Base-by-base conservation (phyloP, 805 yeast genomes). In the Hemisphaericaspora nanyangensis region DNA sequence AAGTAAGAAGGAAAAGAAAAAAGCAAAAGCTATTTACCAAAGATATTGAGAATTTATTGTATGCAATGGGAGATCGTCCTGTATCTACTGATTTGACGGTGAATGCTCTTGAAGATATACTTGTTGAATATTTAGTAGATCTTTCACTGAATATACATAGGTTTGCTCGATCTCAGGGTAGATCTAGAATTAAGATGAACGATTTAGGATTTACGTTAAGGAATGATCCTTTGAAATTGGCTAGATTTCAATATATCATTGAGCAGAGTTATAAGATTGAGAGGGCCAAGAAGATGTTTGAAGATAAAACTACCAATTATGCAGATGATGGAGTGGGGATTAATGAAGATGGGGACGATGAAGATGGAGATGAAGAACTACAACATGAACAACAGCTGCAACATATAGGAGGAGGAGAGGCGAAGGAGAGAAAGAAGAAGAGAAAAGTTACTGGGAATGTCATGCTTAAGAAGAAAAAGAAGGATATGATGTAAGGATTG, bases 11-110 rank as follows among this genome's bases (percentile, higher is more conserved):
- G 31, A 47, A 59, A 24, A 51, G 64, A 38, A 51, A 60, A 40
- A 58, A 60, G 34, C 70, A 63, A 38, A 56, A 66, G 29, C 56
- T 65, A 19, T 68, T 68, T 50, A 53, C 61, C 22, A 65, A 61
- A 28, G 74, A 68, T 44, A 65, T 68, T 19, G 74, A 68, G 37
- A 63, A 60, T 38, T 52, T 68, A 16, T 52, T 68, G 10, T 68
- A 58, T 38, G 60, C 72, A 5, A 46, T 68, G 35, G 74, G 74
- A 1, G 74, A 68, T 40, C 61, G 65, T 2, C 69, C 72, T 0
- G 61, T 61, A 7, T 60, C 67, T 11, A 54, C 56, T 5, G 73
- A 68, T 29, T 45, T 63, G 17, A 66, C 72, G 2, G 54, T 67
- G 2, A 61, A 54, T 39, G 55, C 67, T 7, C 50, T 68, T 4